phyloP scores from a whole-genome alignment of 306 rosid species.

The Pterocarpus macrocarpus region DNA sequence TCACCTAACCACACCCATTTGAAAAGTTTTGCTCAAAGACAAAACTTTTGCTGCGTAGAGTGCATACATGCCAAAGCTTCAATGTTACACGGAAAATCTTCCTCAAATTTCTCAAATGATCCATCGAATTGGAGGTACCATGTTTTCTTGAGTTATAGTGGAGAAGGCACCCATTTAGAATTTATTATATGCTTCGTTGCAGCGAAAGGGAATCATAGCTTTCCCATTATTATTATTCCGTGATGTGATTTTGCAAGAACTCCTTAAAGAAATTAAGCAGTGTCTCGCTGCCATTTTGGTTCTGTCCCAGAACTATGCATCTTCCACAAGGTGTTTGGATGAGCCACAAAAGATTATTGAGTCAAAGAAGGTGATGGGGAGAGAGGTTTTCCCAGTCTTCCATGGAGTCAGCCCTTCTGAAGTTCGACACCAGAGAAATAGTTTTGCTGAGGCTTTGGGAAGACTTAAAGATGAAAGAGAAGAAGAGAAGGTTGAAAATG shows the following conservation, averaged over 20 bases:
- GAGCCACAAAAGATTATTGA: conserved; percentile 39
- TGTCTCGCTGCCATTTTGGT: conserved; percentile 10
- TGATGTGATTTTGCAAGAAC: background rate
- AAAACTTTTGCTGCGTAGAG: too few relatives aligned
- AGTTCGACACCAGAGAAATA: conserved; percentile 31
- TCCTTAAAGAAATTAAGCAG: conserved; percentile 4
- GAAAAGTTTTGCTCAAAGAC: too few relatives aligned
- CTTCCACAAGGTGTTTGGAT: conserved; percentile 32
- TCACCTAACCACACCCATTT: too few relatives aligned
- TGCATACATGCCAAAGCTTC: too few relatives aligned
- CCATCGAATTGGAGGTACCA: conserved; percentile 4
- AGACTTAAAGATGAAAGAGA: background rate
- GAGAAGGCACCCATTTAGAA: background rate
- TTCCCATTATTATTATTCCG: background rate
- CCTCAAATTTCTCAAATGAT: background rate
- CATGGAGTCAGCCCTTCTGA: conserved; percentile 9
- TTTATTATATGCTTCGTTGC: background rate
- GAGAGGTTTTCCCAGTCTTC: conserved; percentile 36
- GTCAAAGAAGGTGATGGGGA: background rate
- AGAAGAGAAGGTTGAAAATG: conserved; percentile 10
- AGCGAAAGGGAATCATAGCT: conserved; percentile 14
- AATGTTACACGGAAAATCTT: background rate
- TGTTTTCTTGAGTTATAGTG: conserved; percentile 29
- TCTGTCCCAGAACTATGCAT: conserved; percentile 16
- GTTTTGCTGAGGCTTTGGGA: conserved; percentile 14